Percentiles rank a stretch among this genome's conserved stretches.
Conservation (phyloP, 2,329 filamentous ascomycete genomes). For the Anthostomella pinea region DNA sequence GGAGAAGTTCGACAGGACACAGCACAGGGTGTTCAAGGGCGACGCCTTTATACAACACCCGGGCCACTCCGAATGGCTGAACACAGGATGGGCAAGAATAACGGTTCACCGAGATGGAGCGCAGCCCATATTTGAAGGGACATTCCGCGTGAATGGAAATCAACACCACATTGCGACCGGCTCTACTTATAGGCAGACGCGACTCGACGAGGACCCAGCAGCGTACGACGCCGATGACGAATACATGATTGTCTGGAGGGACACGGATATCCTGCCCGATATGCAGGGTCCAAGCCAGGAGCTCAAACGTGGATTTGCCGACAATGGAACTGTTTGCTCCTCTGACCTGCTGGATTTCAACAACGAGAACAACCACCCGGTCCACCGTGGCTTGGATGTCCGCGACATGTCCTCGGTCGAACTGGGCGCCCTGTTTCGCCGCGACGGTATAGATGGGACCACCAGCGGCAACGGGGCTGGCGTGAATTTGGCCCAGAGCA, state of each 20-base stretch:
- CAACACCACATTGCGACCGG: slow-evolving; percentile 83
- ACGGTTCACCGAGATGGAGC: slow-evolving; percentile 73
- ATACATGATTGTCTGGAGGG: slow-evolving; percentile 86
- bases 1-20: slow-evolving; percentile 68
- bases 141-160: slow-evolving; percentile 76
- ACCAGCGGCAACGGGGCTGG: slow-evolving; percentile 73
- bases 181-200: slow-evolving; percentile 70
- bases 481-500: slow-evolving; percentile 72
- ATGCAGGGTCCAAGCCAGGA: slow-evolving; percentile 51
- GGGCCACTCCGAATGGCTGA: slow-evolving; percentile 65
- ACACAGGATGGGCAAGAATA: slow-evolving; percentile 84
- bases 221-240: slow-evolving; percentile 58
- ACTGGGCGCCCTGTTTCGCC: slow-evolving; percentile 66
- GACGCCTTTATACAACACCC: slow-evolving; percentile 66
- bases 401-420: slow-evolving; percentile 59
- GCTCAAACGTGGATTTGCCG: slow-evolving; percentile 54
- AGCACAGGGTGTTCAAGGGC: slow-evolving; percentile 84
- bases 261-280: slow-evolving; percentile 69
- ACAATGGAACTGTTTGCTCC: slow-evolving; percentile 53
- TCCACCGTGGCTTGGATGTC: slow-evolving; percentile 53
- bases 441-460: slow-evolving; percentile 66
- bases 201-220: slow-evolving; percentile 67
- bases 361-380: slow-evolving; percentile 64
- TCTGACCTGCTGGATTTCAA: slow-evolving; percentile 83
- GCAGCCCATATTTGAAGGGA: slow-evolving; percentile 82